Evolutionary conservation across 129 eudicot species (phyloP), one percentile per base, ranked within the genome.

Genomic region (Heracleum sosnowskyi): DNA sequence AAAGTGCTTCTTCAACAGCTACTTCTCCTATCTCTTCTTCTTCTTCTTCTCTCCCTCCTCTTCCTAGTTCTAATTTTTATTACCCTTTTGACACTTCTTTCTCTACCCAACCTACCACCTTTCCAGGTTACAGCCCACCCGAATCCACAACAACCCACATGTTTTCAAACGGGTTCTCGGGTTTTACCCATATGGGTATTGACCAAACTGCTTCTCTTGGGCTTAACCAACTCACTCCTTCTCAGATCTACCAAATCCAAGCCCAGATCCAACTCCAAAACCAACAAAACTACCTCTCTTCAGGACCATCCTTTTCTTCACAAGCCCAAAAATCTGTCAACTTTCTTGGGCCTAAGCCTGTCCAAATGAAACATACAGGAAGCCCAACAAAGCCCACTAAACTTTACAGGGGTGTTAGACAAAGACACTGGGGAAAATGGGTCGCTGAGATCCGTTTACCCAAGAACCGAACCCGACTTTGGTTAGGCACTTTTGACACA

Each of bases 381-480:
- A 68, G 37, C 11, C 89, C 89, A 26, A 66, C 87, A 8, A 90
- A 86, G 84, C 92, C 93, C 28, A 39, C 80, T 10, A 92, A 92
- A 80, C 91, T 92, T 11, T 93, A 93, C 83, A 73, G 98, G 74
- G 98, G 98, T 22, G 98, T 93, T 69, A 84, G 98, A 73, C 98
- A 93, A 72, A 72, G 98, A 24, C 98, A 93, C 75, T 93, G 98
- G 98, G 98, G 98, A 10, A 93, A 91, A 82, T 93, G 98, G 98
- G 98, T 93, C 18, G 98, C 98, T 2, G 98, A 93, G 81, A 93
- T 93, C 35, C 84, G 98, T 72, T 85, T 93, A 31, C 98, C 97
- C 8, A 91, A 86, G 88, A 95, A 92, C 83, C 66, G 98, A 31
- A 95, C 97, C 35, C 80, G 98, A 69, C 94, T 95, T 49, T 95